Base-by-base conservation (phyloP, 257 asterid species). In the Eucommia ulmoides region DNA sequence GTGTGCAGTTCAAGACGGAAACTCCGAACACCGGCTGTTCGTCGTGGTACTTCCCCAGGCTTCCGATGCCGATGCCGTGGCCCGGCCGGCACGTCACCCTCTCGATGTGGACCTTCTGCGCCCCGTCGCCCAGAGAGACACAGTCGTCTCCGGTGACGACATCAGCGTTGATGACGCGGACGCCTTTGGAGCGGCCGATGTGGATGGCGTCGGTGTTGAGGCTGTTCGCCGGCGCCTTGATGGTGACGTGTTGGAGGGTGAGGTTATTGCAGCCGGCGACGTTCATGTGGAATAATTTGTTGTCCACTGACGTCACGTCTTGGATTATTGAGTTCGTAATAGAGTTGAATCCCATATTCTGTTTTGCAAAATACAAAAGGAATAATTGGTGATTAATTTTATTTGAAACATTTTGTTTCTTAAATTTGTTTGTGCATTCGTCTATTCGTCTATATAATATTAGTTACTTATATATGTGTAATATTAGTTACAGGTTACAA, bases 201-300 rank as follows among this genome's bases (percentile, higher is more conserved):
- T 74, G 77, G n/a, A 74, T 66, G 4, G 77, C 77, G 51, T 70
- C 81, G 0, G 81, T 70, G 67, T 74, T 70, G 11, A 45, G 62
- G 64, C 81, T 74, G 2, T 54, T 62, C 1, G 25, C 29, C 2
- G 81, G 81, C 1, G 81, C 77, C 0, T 2, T 16, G 35, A 74
- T 60, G 0, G 8, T 63, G 33, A 54, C 21, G 20, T 33, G 21
- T 2, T n/a, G 24, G 23, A 74, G 18, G 1, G 74, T 71, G 8
- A 74, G 15, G 41, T 70, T 63, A 5, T 41, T 49, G 61, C 77
- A 56, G 24, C 64, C 60, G 14, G 59, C 22, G 35, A 65, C 52
- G 53, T 70, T 70, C 21, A 66, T 38, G 71, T 74, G 81, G 57
- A 66, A 70, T 8, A 51, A 35, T 64, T 66, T 74, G 60, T 72